Evolutionary conservation across 331 rosid genomes (phyloP), one percentile per base, ranked within the genome.

Genomic region (Cydonia oblonga): DNA sequence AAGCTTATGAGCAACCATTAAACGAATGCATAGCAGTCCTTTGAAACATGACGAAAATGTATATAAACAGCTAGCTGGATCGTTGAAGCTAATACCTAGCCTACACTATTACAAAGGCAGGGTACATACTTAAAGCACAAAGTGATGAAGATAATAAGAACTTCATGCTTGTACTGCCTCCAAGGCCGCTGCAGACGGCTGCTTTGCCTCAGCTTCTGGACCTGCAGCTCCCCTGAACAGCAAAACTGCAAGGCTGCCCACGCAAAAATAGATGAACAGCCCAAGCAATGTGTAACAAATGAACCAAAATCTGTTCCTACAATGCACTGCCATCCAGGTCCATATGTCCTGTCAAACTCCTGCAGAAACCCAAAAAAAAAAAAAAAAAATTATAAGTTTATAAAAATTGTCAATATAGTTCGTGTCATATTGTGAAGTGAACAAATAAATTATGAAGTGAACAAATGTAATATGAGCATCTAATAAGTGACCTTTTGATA

Each of bases 301-400:
- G 98, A 93, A 66, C 97, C 93, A 77, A 93, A 93, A 85, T 93
- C 93, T 28, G 90, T 89, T 40, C 98, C 98, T 35, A 89, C 97
- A 24, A 90, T 87, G 81, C 98, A 93, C 77, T 93, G 98, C 97
- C 97, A 93, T 56, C 98, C 97, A 75, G 73, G 22, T 52, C 90
- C 98, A 78, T 92, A 71, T 5, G 51, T 46, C 77, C 75, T 78
- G 66, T 93, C 98, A 86, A 90, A 88, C 76, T 93, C 89, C 97
- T 90, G 82, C 85, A 85, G 24, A 35, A 62, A 73, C 23, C n/a
- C n/a, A n/a, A n/a, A n/a, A n/a, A n/a, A n/a, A n/a, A n/a, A n/a
- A 22, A 35, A 35, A 38, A 35, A 57, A 73, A 35, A 29, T 13
- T 4, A 58, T 22, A 6, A 42, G 19, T 18, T 58, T 24, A 33